Conservation (phyloP, 176 grass and related monocot species). For the Lolium perenne region DNA sequence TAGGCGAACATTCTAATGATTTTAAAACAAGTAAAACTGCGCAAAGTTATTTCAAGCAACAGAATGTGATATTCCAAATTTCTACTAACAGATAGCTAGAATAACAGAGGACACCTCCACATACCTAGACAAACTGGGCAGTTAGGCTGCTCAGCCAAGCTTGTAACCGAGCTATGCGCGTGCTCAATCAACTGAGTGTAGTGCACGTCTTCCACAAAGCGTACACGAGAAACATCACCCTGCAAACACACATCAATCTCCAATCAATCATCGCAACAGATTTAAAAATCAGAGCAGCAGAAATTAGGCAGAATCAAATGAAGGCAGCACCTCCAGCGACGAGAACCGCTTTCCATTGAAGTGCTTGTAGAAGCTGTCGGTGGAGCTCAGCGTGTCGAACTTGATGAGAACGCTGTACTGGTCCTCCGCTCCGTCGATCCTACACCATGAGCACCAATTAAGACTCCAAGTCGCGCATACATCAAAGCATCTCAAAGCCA, state of each 20-base stretch:
- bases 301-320: slow-evolving; percentile 22
- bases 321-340: slow-evolving; percentile 74
- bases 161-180: slow-evolving; percentile 59
- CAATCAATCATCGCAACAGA: slow-evolving; percentile 28
- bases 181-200: slow-evolving; percentile 83
- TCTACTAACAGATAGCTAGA: neutral
- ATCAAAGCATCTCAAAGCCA: neutral
- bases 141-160: slow-evolving; percentile 71
- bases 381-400: slow-evolving; percentile 73
- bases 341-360: slow-evolving; percentile 83
- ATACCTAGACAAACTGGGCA: slow-evolving; percentile 84
- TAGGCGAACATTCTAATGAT: neutral
- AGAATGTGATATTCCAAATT: neutral
- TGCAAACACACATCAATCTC: slow-evolving; percentile 48
- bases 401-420: slow-evolving; percentile 89
- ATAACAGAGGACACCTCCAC: slow-evolving; percentile 16
- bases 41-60: slow-evolving; percentile 27
- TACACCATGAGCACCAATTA: slow-evolving; percentile 39
- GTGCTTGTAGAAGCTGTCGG: slow-evolving; percentile 78
- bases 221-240: slow-evolving; percentile 66
- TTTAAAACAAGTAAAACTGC: slow-evolving; percentile 22
- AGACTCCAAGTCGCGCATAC: neutral
- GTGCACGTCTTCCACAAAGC: slow-evolving; percentile 78
- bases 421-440: slow-evolving; percentile 81
- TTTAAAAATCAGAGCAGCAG: neutral